Conservation (phyloP, 257 asterid species). For the Rauvolfia tetraphylla region DNA sequence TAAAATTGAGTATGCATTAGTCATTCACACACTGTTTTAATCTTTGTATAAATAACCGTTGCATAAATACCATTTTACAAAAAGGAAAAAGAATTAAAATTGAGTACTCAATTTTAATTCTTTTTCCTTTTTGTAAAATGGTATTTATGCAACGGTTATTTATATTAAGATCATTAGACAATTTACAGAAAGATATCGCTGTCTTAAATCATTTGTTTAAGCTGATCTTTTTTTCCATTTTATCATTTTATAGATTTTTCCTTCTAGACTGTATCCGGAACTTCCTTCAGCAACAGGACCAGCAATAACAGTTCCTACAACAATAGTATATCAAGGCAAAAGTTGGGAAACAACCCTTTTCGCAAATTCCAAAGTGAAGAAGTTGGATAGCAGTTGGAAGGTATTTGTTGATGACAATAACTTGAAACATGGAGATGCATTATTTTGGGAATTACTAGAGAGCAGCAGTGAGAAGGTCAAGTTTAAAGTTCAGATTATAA, state of each 20-base stretch:
- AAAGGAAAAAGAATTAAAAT: too few species aligned
- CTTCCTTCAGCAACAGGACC: slow-evolving; percentile 10
- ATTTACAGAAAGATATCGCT: too few species aligned
- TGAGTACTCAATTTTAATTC: too few species aligned
- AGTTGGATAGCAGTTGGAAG: slow-evolving; percentile 4
- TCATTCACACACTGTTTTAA: not conserved
- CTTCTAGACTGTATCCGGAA: not conserved
- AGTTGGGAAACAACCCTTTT: slow-evolving; percentile 14
- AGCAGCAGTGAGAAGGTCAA: not conserved
- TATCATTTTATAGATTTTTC: slow-evolving; percentile 4
- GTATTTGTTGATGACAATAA: slow-evolving; percentile 2
- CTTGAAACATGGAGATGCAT: slow-evolving; percentile 8
- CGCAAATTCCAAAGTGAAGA: not conserved
- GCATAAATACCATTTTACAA: too few species aligned
- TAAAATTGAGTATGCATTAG: too few species aligned
- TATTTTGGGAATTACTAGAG: slow-evolving; percentile 17
- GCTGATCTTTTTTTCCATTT: too few species aligned
- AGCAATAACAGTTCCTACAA: slow-evolving; percentile 6
- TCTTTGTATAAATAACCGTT: too few species aligned
- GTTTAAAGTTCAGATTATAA: slow-evolving; percentile 16
- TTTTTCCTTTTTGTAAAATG: too few species aligned
- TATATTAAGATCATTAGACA: too few species aligned
- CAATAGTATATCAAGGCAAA: slow-evolving; percentile 9
- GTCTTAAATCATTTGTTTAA: too few species aligned
- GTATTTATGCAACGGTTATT: too few species aligned